Evolutionary conservation across 805 yeast genomes (phyloP).

Genomic region (Starmerella bacillaris): DNA sequence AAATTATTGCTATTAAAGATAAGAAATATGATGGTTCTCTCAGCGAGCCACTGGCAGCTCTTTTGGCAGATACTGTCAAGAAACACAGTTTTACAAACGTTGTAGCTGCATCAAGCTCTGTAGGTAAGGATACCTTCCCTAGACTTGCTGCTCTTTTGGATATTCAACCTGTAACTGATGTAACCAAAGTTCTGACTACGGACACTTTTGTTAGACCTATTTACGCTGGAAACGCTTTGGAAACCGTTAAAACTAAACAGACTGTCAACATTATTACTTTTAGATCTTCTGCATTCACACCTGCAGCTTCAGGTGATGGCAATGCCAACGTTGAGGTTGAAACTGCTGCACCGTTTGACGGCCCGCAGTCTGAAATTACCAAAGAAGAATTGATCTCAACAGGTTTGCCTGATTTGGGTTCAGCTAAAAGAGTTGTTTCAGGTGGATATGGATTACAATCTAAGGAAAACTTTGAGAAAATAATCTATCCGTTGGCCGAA

Average conservation of each 20-base stretch:
- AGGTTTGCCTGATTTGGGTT: slow-evolving; percentile 78
- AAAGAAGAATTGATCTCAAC: slow-evolving; percentile 56
- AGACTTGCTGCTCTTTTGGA: slow-evolving; percentile 72
- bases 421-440: slow-evolving; percentile 65
- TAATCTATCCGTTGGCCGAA: slow-evolving; percentile 70
- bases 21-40: slow-evolving; percentile 42
- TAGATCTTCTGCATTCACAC: slow-evolving; percentile 64
- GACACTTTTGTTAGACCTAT: slow-evolving; percentile 80
- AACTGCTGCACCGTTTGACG: slow-evolving; percentile 20
- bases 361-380: slow-evolving; percentile 40
- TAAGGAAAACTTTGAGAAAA: slow-evolving; percentile 65
- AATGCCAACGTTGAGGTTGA: slow-evolving; percentile 29
- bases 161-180: slow-evolving; percentile 73
- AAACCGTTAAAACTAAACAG: slow-evolving; percentile 62
- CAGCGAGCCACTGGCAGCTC: slow-evolving; percentile 70
- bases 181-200: slow-evolving; percentile 45
- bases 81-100: slow-evolving; percentile 43
- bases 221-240: slow-evolving; percentile 85
- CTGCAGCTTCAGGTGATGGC: slow-evolving; percentile 26
- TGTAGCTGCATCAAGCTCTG: slow-evolving; percentile 64
- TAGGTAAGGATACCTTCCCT: slow-evolving; percentile 75
- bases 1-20: slow-evolving; percentile 42
- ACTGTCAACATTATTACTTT: slow-evolving; percentile 51
- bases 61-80: slow-evolving; percentile 33
- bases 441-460: slow-evolving; percentile 91